Percentiles rank a stretch among this genome's conserved stretches.
These are phyloP conservation scores for Colletotrichum filicis DNA, from an alignment of 2,329 filamentous ascomycete species.

Conservation along the genomic window DNA sequence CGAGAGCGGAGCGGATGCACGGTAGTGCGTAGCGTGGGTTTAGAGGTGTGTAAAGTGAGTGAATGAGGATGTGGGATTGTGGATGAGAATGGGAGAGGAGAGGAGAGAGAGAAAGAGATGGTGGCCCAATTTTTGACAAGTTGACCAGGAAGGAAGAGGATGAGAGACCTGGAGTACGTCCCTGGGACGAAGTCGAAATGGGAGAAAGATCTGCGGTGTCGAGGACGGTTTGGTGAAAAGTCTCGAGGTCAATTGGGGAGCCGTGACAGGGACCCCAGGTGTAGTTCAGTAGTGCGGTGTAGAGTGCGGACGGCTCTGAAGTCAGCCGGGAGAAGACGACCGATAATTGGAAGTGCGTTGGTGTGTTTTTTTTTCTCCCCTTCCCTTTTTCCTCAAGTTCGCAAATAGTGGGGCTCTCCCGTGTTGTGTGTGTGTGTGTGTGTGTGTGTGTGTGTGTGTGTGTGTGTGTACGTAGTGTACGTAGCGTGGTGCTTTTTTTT, in stretches of 20 bases:
- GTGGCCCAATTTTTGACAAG: slow-evolving; percentile 34
- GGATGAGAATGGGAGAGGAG: not conserved
- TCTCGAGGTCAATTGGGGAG: slow-evolving; percentile 32
- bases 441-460: too few relatives aligned
- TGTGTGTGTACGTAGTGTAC: not conserved
- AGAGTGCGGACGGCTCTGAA: slow-evolving; percentile 15
- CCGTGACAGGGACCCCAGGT: slow-evolving; percentile 29
- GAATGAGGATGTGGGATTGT: too few relatives aligned
- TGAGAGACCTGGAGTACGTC: slow-evolving; percentile 33
- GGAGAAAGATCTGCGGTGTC: slow-evolving; percentile 30
- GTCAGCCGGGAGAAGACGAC: slow-evolving; percentile 14
- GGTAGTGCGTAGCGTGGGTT: slow-evolving; percentile 31
- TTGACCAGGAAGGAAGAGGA: slow-evolving; percentile 26
- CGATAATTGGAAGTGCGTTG: not conserved
- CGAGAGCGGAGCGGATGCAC: slow-evolving; percentile 28
- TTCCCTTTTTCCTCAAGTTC: not conserved
- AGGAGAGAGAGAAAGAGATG: slow-evolving; percentile 18
- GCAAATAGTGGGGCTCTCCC: not conserved
- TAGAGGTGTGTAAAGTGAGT: not conserved
- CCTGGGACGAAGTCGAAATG: slow-evolving; percentile 27
- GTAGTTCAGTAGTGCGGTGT: slow-evolving; percentile 21
- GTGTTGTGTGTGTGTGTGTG: not conserved
- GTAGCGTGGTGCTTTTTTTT: not conserved
- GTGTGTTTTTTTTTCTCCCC: not conserved
- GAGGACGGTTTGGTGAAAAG: slow-evolving; percentile 30